Base-by-base conservation (phyloP, 2,329 filamentous ascomycete species). In the Xylariaceae sp. region DNA sequence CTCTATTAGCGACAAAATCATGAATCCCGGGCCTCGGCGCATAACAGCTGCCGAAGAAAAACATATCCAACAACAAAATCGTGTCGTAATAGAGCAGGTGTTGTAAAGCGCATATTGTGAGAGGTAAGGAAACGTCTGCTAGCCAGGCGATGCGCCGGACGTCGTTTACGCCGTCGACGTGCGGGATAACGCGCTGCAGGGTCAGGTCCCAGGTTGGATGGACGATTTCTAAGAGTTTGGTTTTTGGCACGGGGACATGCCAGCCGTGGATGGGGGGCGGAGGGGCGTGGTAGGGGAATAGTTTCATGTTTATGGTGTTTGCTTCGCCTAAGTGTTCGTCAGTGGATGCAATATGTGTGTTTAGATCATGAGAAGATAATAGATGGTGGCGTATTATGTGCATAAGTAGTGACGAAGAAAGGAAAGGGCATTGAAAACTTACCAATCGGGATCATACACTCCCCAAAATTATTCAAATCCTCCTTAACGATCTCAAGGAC, bases 371-470 rank as follows among this genome's bases (percentile, higher is more conserved):
- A n/a, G n/a, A n/a, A n/a, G n/a, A n/a, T n/a, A n/a, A n/a, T n/a
- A n/a, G n/a, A n/a, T n/a, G n/a, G n/a, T n/a, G n/a, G n/a, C n/a
- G n/a, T n/a, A n/a, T n/a, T n/a, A n/a, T n/a, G n/a, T n/a, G n/a
- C n/a, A n/a, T n/a, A n/a, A n/a, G 27, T n/a, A 8, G 37, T 5
- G 3, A 21, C 22, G 27, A 16, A 21, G 19, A 40, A 6, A 32
- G 19, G 21, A 19, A 37, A 21, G 37, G 22, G 29, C 10, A 38
- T n/a, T 44, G 27, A 29, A 33, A 14, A 71, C 79, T n/a, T 5
- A 72, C 88, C 88, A 53, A 96, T 92, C 0, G 91, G 91, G 60
- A 96, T 95, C 91, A 95, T 95, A 75, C 91, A 95, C 71, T 98
- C 93, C 62, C 88, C 91, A 62, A 96, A 98, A 59, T 94, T 94